Conservation (phyloP, 345 rosid genomes). For the Laguncularia racemosa region DNA sequence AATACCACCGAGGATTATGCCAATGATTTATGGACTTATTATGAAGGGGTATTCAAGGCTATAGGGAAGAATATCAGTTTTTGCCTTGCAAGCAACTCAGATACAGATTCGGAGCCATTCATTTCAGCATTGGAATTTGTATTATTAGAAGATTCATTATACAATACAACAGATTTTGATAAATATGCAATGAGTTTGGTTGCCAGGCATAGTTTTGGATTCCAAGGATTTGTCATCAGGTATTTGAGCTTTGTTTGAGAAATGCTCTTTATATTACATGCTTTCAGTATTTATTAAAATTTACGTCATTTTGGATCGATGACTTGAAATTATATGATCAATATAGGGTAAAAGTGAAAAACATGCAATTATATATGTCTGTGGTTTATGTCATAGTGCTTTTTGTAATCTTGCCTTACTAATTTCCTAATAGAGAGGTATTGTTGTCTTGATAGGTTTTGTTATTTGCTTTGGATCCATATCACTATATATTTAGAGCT, state of each 20-base stretch:
- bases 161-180: conserved; percentile 62
- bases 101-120: conserved; percentile 80
- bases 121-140: conserved; percentile 82
- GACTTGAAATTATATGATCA: too few species aligned
- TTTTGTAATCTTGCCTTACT: too few species aligned
- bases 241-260: conserved; percentile 5
- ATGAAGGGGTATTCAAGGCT: conserved; percentile 77
- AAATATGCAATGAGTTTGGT: conserved; percentile 43
- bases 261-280: not conserved
- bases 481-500: too few species aligned
- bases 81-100: conserved; percentile 54
- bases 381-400: too few species aligned
- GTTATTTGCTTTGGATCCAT: too few species aligned
- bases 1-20: conserved; percentile 66
- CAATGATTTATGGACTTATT: conserved; percentile 44
- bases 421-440: too few species aligned
- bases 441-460: too few species aligned
- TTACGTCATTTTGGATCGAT: not conserved
- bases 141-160: conserved; percentile 42
- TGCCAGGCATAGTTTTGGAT: conserved; percentile 75
- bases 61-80: conserved; percentile 66
- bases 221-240: conserved; percentile 48
- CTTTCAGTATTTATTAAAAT: conserved; percentile 1
- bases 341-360: too few species aligned
- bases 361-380: too few species aligned